These are phyloP conservation scores for Gossypium armourianum DNA, from an alignment of 441 rosid species.

Conservation along the genomic window DNA sequence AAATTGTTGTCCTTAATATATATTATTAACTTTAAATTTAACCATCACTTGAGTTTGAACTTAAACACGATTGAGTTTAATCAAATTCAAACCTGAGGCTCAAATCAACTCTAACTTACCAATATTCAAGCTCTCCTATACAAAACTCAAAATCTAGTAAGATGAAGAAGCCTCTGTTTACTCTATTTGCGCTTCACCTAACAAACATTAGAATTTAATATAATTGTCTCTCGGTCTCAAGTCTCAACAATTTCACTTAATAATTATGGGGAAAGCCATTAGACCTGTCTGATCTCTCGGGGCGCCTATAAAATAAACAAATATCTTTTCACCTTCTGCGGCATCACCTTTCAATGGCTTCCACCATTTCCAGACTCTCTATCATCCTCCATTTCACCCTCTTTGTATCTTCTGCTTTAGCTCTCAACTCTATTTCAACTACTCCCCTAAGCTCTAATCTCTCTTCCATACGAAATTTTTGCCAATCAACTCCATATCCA, in stretches of 20 bases:
- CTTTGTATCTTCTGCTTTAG: constrained; percentile 22
- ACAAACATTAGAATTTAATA: no score
- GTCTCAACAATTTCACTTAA: neutral
- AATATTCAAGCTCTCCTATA: no score
- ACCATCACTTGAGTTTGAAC: no score
- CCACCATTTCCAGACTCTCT: constrained; percentile 15
- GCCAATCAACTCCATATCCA: constrained; percentile 51
- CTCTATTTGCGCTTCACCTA: no score
- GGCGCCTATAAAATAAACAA: neutral
- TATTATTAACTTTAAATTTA: no score
- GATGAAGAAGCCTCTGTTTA: no score
- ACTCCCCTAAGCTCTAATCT: constrained; percentile 26
- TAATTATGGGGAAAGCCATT: no score
- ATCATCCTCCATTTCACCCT: constrained; percentile 21
- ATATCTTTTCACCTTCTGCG: constrained; percentile 10
- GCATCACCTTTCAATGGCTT: constrained; percentile 29
- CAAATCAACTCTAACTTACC: no score
- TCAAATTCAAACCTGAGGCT: no score
- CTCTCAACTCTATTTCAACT: constrained; percentile 19
- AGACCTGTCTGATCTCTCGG: neutral
- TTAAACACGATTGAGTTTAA: no score
- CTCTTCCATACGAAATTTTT: constrained; percentile 30
- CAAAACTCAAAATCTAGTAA: no score
- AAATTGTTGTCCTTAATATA: no score
- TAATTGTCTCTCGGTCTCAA: neutral